Evolutionary conservation across 73 alveolate species (phyloP), one percentile per base, ranked within the genome.

Genomic region (Urostyla sp.): DNA sequence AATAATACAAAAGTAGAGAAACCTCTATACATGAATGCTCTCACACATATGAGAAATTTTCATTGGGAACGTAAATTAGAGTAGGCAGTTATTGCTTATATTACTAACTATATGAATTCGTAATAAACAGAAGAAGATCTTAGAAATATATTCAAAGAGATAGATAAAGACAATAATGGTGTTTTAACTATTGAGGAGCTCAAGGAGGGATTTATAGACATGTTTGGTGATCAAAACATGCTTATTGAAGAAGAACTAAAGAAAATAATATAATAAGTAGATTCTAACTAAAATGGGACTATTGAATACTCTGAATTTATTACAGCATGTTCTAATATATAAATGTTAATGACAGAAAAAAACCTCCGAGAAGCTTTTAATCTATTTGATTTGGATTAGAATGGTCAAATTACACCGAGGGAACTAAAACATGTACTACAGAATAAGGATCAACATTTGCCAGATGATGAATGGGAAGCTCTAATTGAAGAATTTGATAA

Each of bases 221-320:
- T 75, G 26, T 58, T 84, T 84, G 83, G 83, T 23, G 92, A 84
- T 2, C 51, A 38, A 26, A 72, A 56, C 20, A 23, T 79, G 0
- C 44, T 66, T 21, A 66, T 72, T 49, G 79, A 80, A 21, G 84
- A 57, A 8, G 87, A 73, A 40, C 28, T 84, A 0, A 52, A 75
- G 37, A 36, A 84, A 24, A 84, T 84, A 16, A 55, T 84, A 45
- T 52, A 57, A 28, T 43, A 63, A 21, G 87, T 84, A 36, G 92
- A 84, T 37, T 30, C 75, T 43, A 69, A 84, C 50, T 46, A 67
- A 44, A 84, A 84, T 48, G 88, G 92, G 1, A 37, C 28, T 6
- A 84, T 84, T 27, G 87, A 84, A 54, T 84, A 84, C 43, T 53
- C 79, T 20, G 92, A 84, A 48, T 84, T 84, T 43, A 75, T 84